Evolutionary conservation across 306 rosid species (phyloP), one percentile per base, ranked within the genome.

Genomic region (Trichosanthes truncata): DNA sequence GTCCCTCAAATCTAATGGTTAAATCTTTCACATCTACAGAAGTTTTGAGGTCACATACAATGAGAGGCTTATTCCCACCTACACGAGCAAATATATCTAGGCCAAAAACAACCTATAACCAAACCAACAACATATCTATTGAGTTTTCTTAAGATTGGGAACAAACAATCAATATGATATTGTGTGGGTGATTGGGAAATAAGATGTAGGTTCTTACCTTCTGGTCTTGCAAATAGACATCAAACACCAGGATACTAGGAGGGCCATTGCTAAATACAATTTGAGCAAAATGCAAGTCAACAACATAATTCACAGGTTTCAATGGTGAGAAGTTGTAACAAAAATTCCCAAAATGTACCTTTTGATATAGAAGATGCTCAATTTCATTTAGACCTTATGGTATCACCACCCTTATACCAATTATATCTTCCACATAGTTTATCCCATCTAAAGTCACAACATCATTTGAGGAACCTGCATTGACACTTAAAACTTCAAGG

Each of bases 31-130:
- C 80, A 38, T 76, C 80, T 35, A 81, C 80, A 35, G 79, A 43
- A 74, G 80, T 38, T 75, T 52, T 53, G 36, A 81, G 84, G 57
- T 68, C 84, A 25, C 69, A 63, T 46, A 81, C 21, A 63, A 76
- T 20, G 36, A 75, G 76, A 63, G 84, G 84, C 59, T 35, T 77
- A 41, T 81, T 81, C 43, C 84, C 84, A 65, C 84, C 84, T 2
- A 81, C 84, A 52, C 80, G 80, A 76, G 80, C 84, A 76, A 76
- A 81, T 63, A 81, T 81, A 76, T 81, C 84, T 51, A 81, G 57
- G 76, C 76, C 78, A 49, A 80, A 76, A 81, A 75, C 80, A 65
- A 81, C 84, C 84, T 81, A 76, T 57, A 76, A 75, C 18, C 71
- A 13, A 76, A 62, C 33, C 25, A 76, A 51, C 78, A 48, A 51